These are phyloP conservation scores for Phytophthora sp. DNA, from an alignment of 352 stramenopile species.

Conservation along the genomic window DNA sequence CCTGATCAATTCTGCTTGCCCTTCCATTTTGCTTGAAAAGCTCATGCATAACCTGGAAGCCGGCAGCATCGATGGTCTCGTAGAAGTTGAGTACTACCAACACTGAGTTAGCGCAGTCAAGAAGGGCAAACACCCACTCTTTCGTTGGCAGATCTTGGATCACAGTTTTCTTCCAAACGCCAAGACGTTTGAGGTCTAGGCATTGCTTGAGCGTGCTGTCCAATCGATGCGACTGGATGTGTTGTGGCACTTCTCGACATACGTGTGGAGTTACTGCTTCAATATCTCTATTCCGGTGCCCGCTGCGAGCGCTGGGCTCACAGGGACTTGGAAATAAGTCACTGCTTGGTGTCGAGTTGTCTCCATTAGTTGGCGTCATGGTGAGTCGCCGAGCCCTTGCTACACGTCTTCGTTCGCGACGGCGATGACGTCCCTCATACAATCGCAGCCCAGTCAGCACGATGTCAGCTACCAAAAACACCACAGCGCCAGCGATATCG, in stretches of 20 bases:
- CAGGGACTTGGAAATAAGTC: neutral
- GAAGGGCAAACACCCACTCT: slow-evolving; percentile 21
- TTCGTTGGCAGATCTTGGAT: slow-evolving; percentile 12
- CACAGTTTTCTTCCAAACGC: slow-evolving; percentile 16
- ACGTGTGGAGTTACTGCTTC: slow-evolving; percentile 1
- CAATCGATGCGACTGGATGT: slow-evolving; percentile 1
- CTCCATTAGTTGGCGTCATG: slow-evolving; percentile 16
- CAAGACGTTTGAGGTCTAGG: slow-evolving; percentile 22
- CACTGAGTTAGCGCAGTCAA: slow-evolving; percentile 23
- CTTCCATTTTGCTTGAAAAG: neutral
- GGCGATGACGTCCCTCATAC: slow-evolving; percentile 20
- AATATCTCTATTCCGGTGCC: neutral
- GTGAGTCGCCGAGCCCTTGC: slow-evolving; percentile 12
- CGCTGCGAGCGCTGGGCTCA: neutral
- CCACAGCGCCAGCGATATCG: slow-evolving; percentile 32
- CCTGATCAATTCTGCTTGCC: neutral
- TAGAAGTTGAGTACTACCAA: slow-evolving; percentile 36
- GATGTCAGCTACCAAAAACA: slow-evolving; percentile 37
- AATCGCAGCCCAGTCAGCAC: slow-evolving; percentile 25
- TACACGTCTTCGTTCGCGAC: slow-evolving; percentile 12
- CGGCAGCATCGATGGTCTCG: slow-evolving; percentile 10
- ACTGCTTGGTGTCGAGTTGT: neutral
- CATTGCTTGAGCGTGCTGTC: slow-evolving; percentile 24
- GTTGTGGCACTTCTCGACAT: slow-evolving; percentile 14
- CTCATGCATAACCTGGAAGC: slow-evolving; percentile 7